Percentiles rank a stretch among this genome's conserved stretches.
Conservation (phyloP, 2,329 filamentous ascomycete genomes). For the Alternaria angustiovoidea region DNA sequence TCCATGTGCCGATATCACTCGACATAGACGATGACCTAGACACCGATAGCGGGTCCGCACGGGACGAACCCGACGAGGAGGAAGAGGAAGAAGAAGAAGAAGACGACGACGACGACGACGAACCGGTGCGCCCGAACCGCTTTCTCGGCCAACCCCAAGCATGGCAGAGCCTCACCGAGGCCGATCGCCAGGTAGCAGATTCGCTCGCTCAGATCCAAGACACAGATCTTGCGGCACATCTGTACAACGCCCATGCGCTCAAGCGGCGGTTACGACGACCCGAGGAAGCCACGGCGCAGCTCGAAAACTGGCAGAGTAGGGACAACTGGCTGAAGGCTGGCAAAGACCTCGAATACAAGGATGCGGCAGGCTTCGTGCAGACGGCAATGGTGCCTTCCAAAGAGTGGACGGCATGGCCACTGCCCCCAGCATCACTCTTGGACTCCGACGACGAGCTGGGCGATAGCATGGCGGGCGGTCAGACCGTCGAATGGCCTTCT, state of each 20-base stretch:
- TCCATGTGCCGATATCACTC: not conserved
- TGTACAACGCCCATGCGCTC: slow-evolving; percentile 79
- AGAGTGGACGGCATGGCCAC: slow-evolving; percentile 86
- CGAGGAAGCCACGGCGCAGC: slow-evolving; percentile 16
- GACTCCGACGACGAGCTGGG: slow-evolving; percentile 57
- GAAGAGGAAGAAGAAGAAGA: not conserved
- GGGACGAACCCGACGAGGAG: slow-evolving; percentile 4
- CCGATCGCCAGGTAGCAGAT: slow-evolving; percentile 69
- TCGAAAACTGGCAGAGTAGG: slow-evolving; percentile 52
- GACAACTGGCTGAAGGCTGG: slow-evolving; percentile 50
- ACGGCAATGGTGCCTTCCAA: slow-evolving; percentile 58
- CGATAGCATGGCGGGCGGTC: slow-evolving; percentile 44
- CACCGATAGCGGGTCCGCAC: slow-evolving; percentile 26
- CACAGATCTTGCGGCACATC: slow-evolving; percentile 74
- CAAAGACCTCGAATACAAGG: slow-evolving; percentile 37
- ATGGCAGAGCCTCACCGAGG: slow-evolving; percentile 70
- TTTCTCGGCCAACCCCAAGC: slow-evolving; percentile 73
- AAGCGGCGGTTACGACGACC: slow-evolving; percentile 59
- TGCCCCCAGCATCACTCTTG: slow-evolving; percentile 70
- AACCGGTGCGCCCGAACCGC: slow-evolving; percentile 65
- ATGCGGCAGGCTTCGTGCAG: slow-evolving; percentile 38
- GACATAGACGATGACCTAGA: slow-evolving; percentile 26
- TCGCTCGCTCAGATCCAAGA: slow-evolving; percentile 71
- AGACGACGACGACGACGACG: not conserved
- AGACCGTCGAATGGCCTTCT: slow-evolving; percentile 62